These are phyloP conservation scores for Tephrocybe sp. DNA, from an alignment of 768 basidiomycete species.

Conservation along the genomic window DNA sequence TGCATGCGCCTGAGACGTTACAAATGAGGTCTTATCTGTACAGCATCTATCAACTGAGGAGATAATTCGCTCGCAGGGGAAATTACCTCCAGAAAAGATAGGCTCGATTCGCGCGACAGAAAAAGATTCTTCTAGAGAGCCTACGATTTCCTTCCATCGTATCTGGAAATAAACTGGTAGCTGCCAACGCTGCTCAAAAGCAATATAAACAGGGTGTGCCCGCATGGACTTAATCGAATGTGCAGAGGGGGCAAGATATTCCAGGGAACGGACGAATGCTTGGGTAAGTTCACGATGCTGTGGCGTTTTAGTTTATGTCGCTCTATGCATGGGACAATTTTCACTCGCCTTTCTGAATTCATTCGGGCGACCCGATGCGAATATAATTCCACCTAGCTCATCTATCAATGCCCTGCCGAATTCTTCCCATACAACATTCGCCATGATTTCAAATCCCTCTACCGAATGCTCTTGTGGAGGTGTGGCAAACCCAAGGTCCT, in stretches of 20 bases:
- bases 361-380: conserved; percentile 88
- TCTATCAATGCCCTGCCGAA: conserved; percentile 76
- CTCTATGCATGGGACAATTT: not conserved
- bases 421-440: conserved; percentile 88
- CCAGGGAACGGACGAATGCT: conserved; percentile 78
- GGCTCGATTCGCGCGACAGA: conserved; percentile 39
- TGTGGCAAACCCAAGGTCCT: conserved; percentile 10
- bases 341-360: conserved; percentile 79
- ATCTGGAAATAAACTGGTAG: conserved; percentile 96
- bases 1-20: conserved; percentile 62
- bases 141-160: conserved; percentile 92
- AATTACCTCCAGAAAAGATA: conserved; percentile 38
- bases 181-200: conserved; percentile 90
- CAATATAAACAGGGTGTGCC: conserved; percentile 59
- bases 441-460: conserved; percentile 74
- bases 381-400: conserved; percentile 79
- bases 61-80: not conserved
- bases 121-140: conserved; percentile 69
- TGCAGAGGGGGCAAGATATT: conserved; percentile 76
- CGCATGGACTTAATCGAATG: conserved; percentile 72
- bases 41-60: conserved; percentile 1
- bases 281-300: conserved; percentile 86
- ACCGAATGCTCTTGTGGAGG: conserved; percentile 3
- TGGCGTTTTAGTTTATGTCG: not conserved
- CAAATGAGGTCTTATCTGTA: conserved; percentile 38